These are phyloP conservation scores for Cordia subcordata DNA, from an alignment of 257 asterid species.

Conservation along the genomic window DNA sequence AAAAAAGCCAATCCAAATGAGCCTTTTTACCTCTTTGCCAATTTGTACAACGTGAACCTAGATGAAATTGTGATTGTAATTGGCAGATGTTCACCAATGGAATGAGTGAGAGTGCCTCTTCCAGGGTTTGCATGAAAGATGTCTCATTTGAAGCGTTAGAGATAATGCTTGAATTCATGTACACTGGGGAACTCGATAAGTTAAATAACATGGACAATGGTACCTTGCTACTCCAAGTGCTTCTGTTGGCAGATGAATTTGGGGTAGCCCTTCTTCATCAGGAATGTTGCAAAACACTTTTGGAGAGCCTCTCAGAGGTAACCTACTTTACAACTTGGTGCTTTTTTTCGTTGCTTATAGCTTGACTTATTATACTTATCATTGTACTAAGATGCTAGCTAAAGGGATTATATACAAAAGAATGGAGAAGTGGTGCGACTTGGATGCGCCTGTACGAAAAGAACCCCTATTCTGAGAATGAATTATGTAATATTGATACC, in stretches of 20 bases:
- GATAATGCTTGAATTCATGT: constrained; percentile 84
- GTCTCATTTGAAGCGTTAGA: constrained; percentile 66
- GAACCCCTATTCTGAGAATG: constrained; percentile 37
- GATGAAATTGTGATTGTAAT: constrained; percentile 4
- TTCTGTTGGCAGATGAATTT: constrained; percentile 81
- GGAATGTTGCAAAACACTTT: constrained; percentile 86
- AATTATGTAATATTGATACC: constrained; percentile 49
- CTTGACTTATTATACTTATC: constrained; percentile 6
- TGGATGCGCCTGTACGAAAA: constrained; percentile 40
- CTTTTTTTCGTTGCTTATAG: background rate
- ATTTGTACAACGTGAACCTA: background rate
- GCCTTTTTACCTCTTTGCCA: background rate
- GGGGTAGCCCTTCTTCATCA: constrained; percentile 93
- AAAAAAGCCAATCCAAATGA: too few relatives aligned
- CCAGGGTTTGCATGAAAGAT: constrained; percentile 66
- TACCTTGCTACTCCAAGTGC: constrained; percentile 74
- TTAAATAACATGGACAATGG: constrained; percentile 41
- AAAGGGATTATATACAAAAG: constrained; percentile 37
- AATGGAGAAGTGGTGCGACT: constrained; percentile 52
- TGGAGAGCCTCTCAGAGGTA: constrained; percentile 94
- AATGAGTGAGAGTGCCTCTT: constrained; percentile 79
- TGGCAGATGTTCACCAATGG: constrained; percentile 98
- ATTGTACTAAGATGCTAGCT: constrained; percentile 24
- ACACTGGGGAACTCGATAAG: constrained; percentile 53
- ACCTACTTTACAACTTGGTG: background rate